Percentiles rank a stretch among this genome's conserved stretches.
phyloP scores from a whole-genome alignment of 768 basidiomycete genomes.

The Phaffia australis region DNA sequence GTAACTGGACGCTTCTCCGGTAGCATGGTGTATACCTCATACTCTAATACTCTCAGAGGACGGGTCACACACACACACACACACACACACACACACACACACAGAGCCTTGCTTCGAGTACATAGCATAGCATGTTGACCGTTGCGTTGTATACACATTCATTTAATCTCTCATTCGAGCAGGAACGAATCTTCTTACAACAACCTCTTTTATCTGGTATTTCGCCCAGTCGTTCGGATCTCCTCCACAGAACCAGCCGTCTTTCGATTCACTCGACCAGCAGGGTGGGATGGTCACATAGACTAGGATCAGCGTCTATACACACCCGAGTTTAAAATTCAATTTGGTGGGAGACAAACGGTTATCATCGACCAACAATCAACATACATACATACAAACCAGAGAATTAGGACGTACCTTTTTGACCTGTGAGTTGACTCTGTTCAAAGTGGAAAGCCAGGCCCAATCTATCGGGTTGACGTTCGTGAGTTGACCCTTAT shows the following conservation, averaged over 20 bases:
- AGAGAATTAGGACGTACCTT: slow-evolving; percentile 51
- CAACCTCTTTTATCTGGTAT: slow-evolving; percentile 75
- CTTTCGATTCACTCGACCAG: slow-evolving; percentile 8
- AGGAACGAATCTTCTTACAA: slow-evolving; percentile 73
- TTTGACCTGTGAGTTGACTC: slow-evolving; percentile 91
- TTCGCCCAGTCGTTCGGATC: slow-evolving; percentile 43
- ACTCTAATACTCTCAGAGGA: too few species aligned
- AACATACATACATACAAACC: background rate
- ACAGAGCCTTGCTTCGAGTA: background rate
- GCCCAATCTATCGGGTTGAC: slow-evolving; percentile 60
- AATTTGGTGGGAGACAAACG: background rate
- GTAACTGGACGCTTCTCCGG: too few species aligned
- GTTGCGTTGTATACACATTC: too few species aligned
- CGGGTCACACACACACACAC: too few species aligned
- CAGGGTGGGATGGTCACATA: slow-evolving; percentile 86
- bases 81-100: too few species aligned
- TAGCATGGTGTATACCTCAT: too few species aligned
- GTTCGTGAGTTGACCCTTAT: slow-evolving; percentile 26
- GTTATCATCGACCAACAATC: slow-evolving; percentile 1
- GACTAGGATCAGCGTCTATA: slow-evolving; percentile 72
- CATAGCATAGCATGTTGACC: slow-evolving; percentile 24
- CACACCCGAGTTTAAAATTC: background rate
- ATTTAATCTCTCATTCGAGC: slow-evolving; percentile 78
- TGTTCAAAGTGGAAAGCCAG: slow-evolving; percentile 92
- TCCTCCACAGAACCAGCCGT: slow-evolving; percentile 42